Base-by-base conservation (phyloP, 768 basidiomycete species). In the Leccinum subgranulosum region DNA sequence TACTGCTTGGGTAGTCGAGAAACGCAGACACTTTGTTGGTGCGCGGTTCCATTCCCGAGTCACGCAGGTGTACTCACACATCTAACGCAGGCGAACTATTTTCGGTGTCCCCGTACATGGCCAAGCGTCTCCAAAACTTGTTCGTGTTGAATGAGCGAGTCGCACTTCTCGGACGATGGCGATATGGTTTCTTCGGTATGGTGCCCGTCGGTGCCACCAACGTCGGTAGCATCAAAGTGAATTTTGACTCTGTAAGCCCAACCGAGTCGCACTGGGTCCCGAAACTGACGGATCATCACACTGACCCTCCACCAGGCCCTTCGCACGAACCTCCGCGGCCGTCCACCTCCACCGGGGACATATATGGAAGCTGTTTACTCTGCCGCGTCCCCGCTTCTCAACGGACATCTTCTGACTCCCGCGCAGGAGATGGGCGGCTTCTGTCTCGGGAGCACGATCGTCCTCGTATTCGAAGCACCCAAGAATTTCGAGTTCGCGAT, bases 131-230 rank as follows among this genome's bases (percentile, higher is more conserved):
- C 9, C 84, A 90, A 69, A 93, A 97, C 69, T 75, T 98, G 17
- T 99, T 99, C 63, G 94, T 99, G 9, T 80, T 99, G n/a, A 98
- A 99, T 69, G 97, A 99, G 75, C 87, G 97, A 23, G 96, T 98
- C 9, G 94, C 95, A 2, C 79, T 99, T 21, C 84, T 98, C 29
- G 97, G 97, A 6, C 77, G 92, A 54, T 98, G 97, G 97, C 85
- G 85, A 68, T 77, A 97, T 65, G 97, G 97, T 1, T 98, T 98
- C 80, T 99, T 97, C 72, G 79, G 88, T 27, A 98, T 98, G 94
- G 86, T 97, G 0, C 97, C 97, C 10, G 96, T 99, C 28, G 97
- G 97, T 3, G 97, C 97, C 2, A 98, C 96, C 11, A 98, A 99
- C 71, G 97, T 98, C 52, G 97, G 97, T 5, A 90, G 88, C 61